These are phyloP conservation scores for Wallacemonas rigidus DNA, from an alignment of 208 protist species.

Conservation along the genomic window DNA sequence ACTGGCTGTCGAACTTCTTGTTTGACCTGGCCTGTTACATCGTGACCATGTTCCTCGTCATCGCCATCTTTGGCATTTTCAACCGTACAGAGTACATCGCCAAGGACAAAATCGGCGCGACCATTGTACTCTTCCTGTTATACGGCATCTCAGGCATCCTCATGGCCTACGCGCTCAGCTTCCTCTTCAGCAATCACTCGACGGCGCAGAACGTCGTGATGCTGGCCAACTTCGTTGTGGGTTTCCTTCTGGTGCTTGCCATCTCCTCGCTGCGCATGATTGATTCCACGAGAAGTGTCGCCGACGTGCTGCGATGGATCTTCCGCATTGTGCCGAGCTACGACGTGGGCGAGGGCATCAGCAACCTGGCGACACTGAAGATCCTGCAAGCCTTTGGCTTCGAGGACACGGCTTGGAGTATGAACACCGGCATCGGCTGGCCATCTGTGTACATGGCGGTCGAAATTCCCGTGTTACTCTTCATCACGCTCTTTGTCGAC, in stretches of 20 bases:
- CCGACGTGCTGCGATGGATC: slow-evolving; percentile 37
- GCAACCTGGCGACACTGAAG: slow-evolving; percentile 35
- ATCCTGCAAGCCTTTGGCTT: slow-evolving; percentile 23
- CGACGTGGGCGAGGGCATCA: slow-evolving; percentile 68
- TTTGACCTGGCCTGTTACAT: slow-evolving; percentile 62
- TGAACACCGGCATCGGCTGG: slow-evolving; percentile 36
- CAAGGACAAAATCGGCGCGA: slow-evolving; percentile 32
- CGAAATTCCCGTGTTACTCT: slow-evolving; percentile 42
- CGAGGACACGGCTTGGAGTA: slow-evolving; percentile 26
- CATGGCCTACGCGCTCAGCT: slow-evolving; percentile 51
- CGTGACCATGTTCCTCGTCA: slow-evolving; percentile 44
- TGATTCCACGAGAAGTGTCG: slow-evolving; percentile 34
- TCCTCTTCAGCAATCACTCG: slow-evolving; percentile 61
- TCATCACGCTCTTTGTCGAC: slow-evolving; percentile 62
- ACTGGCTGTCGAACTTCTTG: slow-evolving; percentile 71
- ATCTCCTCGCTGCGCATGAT: slow-evolving; percentile 34
- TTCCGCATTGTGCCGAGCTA: slow-evolving; percentile 67
- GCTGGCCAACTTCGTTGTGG: slow-evolving; percentile 62
- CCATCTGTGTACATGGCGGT: slow-evolving; percentile 52
- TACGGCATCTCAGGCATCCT: slow-evolving; percentile 55
- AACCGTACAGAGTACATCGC: slow-evolving; percentile 46
- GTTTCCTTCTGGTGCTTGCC: slow-evolving; percentile 56
- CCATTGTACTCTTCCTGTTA: slow-evolving; percentile 44
- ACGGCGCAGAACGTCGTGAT: slow-evolving; percentile 62
- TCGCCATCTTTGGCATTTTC: slow-evolving; percentile 54